These are phyloP conservation scores for Waltergamsia citrina DNA, from an alignment of 2,329 filamentous ascomycete species.

Conservation along the genomic window DNA sequence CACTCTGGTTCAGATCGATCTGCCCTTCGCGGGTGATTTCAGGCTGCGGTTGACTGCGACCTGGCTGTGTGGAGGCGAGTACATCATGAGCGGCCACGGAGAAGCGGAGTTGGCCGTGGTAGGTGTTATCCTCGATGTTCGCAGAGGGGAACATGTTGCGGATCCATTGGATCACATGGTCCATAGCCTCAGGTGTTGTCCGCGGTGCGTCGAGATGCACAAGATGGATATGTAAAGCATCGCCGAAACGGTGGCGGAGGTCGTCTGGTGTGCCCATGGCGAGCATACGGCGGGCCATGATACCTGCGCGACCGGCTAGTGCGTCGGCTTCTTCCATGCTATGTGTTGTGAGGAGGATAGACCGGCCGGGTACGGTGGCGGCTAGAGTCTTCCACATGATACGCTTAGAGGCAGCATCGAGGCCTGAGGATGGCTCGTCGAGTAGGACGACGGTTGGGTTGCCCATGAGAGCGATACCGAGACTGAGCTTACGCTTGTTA, in stretches of 20 bases:
- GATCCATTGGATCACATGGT: slow-evolving; percentile 58
- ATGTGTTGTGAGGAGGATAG: slow-evolving; percentile 82
- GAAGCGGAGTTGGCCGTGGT: slow-evolving; percentile 84
- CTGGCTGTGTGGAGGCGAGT: slow-evolving; percentile 7
- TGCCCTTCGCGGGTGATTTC: slow-evolving; percentile 9
- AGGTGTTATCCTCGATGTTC: slow-evolving; percentile 61
- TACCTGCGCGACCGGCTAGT: slow-evolving; percentile 72
- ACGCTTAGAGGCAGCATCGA: slow-evolving; percentile 84
- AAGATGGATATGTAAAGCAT: slow-evolving; percentile 72
- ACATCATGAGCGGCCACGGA: slow-evolving; percentile 50
- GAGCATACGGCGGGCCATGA: slow-evolving; percentile 78
- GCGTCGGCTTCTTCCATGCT: slow-evolving; percentile 94
- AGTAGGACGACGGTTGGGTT: slow-evolving; percentile 81
- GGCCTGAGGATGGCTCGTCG: slow-evolving; percentile 80
- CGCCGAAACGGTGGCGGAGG: slow-evolving; percentile 66
- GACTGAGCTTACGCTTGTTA: slow-evolving; percentile 85
- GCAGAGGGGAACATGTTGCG: slow-evolving; percentile 49
- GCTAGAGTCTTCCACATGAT: slow-evolving; percentile 87
- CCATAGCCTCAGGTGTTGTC: slow-evolving; percentile 61
- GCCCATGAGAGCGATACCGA: slow-evolving; percentile 87
- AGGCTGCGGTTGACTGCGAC: slow-evolving; percentile 8
- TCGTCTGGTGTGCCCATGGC: slow-evolving; percentile 69
- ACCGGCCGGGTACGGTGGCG: slow-evolving; percentile 65
- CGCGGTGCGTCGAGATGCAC: slow-evolving; percentile 68
- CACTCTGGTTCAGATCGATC: slow-evolving; percentile 26